phyloP scores from a whole-genome alignment of 345 rosid genomes.

The Gossypium arboreum region DNA sequence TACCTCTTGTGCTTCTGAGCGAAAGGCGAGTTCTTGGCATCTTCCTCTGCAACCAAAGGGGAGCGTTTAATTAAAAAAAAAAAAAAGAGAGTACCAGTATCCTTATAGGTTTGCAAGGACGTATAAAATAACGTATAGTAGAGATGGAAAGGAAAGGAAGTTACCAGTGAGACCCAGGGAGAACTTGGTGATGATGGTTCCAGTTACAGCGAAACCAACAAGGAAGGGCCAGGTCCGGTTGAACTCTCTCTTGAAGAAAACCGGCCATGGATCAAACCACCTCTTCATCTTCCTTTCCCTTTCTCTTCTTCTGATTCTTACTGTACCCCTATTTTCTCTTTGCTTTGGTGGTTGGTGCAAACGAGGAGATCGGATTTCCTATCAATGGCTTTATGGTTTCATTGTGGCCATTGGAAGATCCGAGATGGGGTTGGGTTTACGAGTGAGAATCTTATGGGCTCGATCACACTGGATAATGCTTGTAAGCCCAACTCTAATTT shows the following conservation, averaged over 20 bases:
- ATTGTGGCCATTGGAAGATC: conserved; percentile 6
- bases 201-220: conserved; percentile 70
- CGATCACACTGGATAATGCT: neutral
- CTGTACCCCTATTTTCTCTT: neutral
- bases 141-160: neutral
- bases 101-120: neutral
- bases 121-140: neutral
- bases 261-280: conserved; percentile 68
- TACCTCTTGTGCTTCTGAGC: conserved; percentile 80
- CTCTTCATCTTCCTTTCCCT: conserved; percentile 28
- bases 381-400: neutral
- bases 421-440: neutral
- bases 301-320: neutral
- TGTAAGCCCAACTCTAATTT: too few relatives aligned
- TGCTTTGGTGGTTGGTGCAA: neutral
- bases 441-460: neutral
- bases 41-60: conserved; percentile 55
- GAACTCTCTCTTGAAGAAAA: conserved; percentile 80
- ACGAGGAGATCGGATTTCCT: neutral
- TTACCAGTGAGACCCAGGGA: conserved; percentile 67
- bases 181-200: conserved; percentile 60
- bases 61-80: too few relatives aligned
- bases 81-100: neutral
- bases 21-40: conserved; percentile 74
- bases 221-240: conserved; percentile 80